A percentile compares a stretch with the other conserved stretches of the same genome.
These are phyloP conservation scores for Ogataea paradorogensis DNA, from an alignment of 805 yeast genomes.

Conservation along the genomic window DNA sequence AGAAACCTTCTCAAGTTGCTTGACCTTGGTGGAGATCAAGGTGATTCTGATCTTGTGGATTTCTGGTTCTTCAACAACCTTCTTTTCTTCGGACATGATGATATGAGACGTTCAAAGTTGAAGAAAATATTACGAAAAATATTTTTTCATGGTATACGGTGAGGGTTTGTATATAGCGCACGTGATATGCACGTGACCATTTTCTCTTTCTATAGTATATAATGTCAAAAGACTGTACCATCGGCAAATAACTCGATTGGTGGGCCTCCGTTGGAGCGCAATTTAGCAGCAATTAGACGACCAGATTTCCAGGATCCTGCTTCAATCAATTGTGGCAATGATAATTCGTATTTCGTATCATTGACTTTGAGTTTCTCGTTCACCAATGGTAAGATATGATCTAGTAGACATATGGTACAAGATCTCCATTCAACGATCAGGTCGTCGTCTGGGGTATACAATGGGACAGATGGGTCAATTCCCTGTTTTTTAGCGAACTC, in stretches of 20 bases:
- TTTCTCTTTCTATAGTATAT: neutral
- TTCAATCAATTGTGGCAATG: slow-evolving; percentile 58
- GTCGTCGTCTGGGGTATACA: slow-evolving; percentile 53
- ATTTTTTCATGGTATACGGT: neutral
- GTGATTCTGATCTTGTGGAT: slow-evolving; percentile 98
- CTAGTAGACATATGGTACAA: slow-evolving; percentile 54
- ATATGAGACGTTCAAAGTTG: slow-evolving; percentile 37
- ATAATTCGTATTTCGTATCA: slow-evolving; percentile 33
- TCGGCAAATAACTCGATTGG: slow-evolving; percentile 62
- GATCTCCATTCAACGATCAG: slow-evolving; percentile 70
- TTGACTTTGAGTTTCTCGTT: slow-evolving; percentile 41
- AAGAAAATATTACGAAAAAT: slow-evolving; percentile 7
- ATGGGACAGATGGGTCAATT: slow-evolving; percentile 38
- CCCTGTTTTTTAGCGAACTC: slow-evolving; percentile 32
- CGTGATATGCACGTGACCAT: slow-evolving; percentile 10
- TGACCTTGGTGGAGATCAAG: slow-evolving; percentile 97
- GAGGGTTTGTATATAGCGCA: slow-evolving; percentile 3
- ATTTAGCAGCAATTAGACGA: slow-evolving; percentile 51
- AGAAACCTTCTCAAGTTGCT: slow-evolving; percentile 96
- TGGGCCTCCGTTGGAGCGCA: slow-evolving; percentile 54
- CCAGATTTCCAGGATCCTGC: slow-evolving; percentile 73
- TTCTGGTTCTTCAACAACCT: slow-evolving; percentile 74
- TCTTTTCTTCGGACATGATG: slow-evolving; percentile 78
- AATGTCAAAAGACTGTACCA: slow-evolving; percentile 64
- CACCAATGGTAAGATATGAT: slow-evolving; percentile 48